phyloP scores from a whole-genome alignment of 495 filamentous ascomycete genomes.

The Lasiosphaeria miniovina region DNA sequence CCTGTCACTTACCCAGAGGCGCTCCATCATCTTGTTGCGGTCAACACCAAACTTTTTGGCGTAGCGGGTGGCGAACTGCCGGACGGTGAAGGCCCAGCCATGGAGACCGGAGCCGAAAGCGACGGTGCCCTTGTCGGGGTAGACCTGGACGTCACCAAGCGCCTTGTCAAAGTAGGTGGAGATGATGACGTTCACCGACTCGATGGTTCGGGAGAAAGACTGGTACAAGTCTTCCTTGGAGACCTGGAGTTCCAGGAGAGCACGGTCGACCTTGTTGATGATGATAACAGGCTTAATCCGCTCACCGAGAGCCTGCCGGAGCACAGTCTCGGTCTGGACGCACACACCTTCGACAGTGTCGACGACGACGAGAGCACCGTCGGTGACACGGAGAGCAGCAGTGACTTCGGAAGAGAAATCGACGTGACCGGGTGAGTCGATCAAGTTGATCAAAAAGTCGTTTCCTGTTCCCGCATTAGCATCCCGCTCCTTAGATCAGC shows the following conservation, averaged over 20 bases:
- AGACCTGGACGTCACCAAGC: conserved; percentile 97
- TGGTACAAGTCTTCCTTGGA: conserved; percentile 99
- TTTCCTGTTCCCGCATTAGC: conserved; percentile 44
- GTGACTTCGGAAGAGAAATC: conserved; percentile 99
- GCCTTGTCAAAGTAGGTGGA: conserved; percentile 96
- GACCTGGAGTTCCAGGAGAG: conserved; percentile 96
- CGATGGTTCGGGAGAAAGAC: conserved; percentile 97
- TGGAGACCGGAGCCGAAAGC: conserved; percentile 99
- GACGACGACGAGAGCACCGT: conserved; percentile 98
- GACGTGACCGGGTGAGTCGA: conserved; percentile 99
- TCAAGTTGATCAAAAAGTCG: conserved; percentile 99
- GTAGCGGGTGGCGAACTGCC: conserved; percentile 94
- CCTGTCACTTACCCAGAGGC: conserved; percentile 77
- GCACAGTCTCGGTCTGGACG: conserved; percentile 99
- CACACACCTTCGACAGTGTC: conserved; percentile 99
- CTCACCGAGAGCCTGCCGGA: conserved; percentile 98
- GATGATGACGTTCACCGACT: conserved; percentile 99
- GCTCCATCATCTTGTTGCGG: conserved; percentile 99
- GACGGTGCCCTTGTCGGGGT: conserved; percentile 92
- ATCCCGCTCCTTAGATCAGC: background rate
- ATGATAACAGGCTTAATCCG: conserved; percentile 99
- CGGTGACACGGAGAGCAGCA: conserved; percentile 98
- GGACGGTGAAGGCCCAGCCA: conserved; percentile 99
- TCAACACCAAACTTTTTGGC: conserved; percentile 99
- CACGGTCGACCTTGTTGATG: conserved; percentile 99